Evolutionary conservation across 257 asterid genomes (phyloP).

Genomic region (Verbena officinalis): DNA sequence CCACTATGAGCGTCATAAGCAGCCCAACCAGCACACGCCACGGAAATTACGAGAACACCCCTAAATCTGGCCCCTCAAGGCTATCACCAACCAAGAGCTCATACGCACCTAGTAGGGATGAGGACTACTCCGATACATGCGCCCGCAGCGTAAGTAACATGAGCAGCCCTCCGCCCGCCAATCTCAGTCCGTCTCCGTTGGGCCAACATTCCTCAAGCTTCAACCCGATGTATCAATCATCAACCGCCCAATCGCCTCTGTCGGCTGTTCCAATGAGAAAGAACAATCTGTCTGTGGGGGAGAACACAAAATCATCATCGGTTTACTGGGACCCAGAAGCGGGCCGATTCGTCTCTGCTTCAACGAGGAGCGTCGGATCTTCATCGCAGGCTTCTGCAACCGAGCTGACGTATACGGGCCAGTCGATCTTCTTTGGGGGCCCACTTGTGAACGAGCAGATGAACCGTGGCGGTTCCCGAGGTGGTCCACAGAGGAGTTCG

Average conservation of each 20-base stretch:
- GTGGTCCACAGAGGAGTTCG: constrained; percentile 49
- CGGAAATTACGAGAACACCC: constrained; percentile 52
- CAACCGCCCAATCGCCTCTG: constrained; percentile 57
- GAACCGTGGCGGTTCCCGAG: constrained; percentile 43
- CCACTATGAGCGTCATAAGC: constrained; percentile 70
- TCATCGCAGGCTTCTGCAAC: constrained; percentile 58
- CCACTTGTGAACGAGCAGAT: constrained; percentile 63
- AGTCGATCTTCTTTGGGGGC: constrained; percentile 88
- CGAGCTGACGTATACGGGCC: constrained; percentile 85
- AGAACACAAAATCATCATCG: constrained; percentile 56
- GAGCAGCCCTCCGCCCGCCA: constrained; percentile 79
- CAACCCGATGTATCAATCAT: constrained; percentile 66
- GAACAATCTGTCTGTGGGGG: constrained; percentile 38
- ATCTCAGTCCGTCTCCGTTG: constrained; percentile 57
- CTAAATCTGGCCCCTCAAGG: constrained; percentile 63
- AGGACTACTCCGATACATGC: constrained; percentile 65
- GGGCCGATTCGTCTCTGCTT: constrained; percentile 69
- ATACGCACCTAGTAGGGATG: constrained; percentile 79
- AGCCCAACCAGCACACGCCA: constrained; percentile 73
- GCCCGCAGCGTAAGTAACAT: constrained; percentile 69
- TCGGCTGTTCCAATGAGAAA: constrained; percentile 47
- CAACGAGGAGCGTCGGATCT: constrained; percentile 48
- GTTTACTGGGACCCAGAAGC: constrained; percentile 91
- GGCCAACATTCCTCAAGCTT: constrained; percentile 49
- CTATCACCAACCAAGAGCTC: no score